Conservation (phyloP, 768 basidiomycete genomes). For the Fomitopsis serialis region DNA sequence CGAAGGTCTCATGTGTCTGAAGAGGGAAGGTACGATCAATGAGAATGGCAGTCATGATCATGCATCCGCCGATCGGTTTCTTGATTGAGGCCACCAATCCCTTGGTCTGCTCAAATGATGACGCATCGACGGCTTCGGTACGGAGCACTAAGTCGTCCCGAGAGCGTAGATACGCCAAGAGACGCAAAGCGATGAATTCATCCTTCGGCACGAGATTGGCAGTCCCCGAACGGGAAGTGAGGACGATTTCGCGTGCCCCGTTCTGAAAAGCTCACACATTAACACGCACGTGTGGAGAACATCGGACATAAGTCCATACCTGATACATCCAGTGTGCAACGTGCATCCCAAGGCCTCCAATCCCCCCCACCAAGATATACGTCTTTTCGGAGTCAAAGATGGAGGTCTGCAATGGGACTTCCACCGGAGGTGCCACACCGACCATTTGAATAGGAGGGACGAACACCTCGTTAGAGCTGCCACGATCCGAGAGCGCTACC, state of each 20-base stretch:
- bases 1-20: constrained; percentile 11
- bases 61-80: constrained; percentile 14
- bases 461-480: neutral
- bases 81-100: neutral
- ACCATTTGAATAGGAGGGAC: neutral
- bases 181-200: neutral
- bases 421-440: neutral
- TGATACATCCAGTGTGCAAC: constrained; percentile 38
- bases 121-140: constrained; percentile 5
- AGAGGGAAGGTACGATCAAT: constrained; percentile 9
- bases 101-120: neutral
- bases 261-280: constrained; percentile 27
- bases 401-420: neutral
- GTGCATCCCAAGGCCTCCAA: constrained; percentile 32
- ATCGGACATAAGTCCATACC: too few species aligned
- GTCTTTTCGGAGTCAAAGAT: constrained; percentile 24
- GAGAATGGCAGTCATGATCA: constrained; percentile 10
- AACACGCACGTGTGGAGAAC: too few species aligned
- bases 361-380: constrained; percentile 36
- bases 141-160: constrained; percentile 2
- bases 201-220: neutral
- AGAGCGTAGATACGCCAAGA: constrained; percentile 7
- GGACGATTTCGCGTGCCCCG: constrained; percentile 12
- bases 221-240: constrained; percentile 14
- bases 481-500: neutral